Evolutionary conservation across 2,329 filamentous ascomycete genomes (phyloP), one percentile per base, ranked within the genome.

Genomic region (Colletotrichum higginsianum): DNA sequence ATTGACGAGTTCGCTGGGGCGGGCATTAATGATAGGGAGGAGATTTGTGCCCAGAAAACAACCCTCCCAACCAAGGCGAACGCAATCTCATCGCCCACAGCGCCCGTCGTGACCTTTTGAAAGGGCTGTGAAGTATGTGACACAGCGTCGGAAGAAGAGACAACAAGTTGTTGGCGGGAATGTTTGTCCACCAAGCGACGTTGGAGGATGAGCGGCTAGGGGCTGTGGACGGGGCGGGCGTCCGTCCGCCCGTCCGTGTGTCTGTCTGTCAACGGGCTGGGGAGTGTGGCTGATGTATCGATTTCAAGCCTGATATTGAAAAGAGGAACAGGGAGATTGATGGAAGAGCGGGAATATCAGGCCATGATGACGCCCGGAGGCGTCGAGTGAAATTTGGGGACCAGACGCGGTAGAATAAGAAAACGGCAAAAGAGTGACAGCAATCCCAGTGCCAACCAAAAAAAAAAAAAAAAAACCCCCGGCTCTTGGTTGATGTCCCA

Each of bases 281-380:
- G 18, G 21, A 61, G 57, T 71, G 63, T 67, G 67, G 63, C 63
- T 67, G 67, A 46, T 56, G 42, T 21, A 38, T 40, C 21, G 50
- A 40, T 56, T 57, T 23, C n/a, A 30, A 52, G 23, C 47, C 62
- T 18, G 4, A 26, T 26, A 4, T 4, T 26, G 26, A 26, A 42
- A 7, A 35, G 38, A 46, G 40, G 21, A 23, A 57, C 16, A 50
- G 50, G 18, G n/a, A 18, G 49, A 26, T 26, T 35, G n/a, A 23
- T 21, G 50, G 50, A 40, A 58, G 63, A 18, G 46, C 42, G 64
- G 44, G 38, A 44, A 64, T 30, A 47, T 71, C 71, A 71, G 67
- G 58, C 71, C 67, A 73, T 63, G 53, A 73, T 73, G 71, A 71
- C 71, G 71, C 71, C 61, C 47, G 46, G 23, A 58, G 67, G 71